These are phyloP conservation scores for Hagleromyces aurorensis DNA, from an alignment of 805 yeast species.

Conservation along the genomic window DNA sequence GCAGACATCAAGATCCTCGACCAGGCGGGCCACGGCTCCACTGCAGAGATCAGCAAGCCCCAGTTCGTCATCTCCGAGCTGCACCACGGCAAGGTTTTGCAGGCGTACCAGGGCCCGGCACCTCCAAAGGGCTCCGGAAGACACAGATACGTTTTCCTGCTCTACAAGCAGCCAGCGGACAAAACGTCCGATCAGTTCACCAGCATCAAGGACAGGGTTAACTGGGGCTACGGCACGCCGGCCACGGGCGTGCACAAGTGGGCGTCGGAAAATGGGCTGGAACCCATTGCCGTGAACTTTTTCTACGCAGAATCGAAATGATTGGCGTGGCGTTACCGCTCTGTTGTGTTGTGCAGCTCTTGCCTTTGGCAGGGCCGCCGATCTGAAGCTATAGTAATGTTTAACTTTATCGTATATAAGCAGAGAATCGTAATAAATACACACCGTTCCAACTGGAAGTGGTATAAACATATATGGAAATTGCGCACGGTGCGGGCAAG, in stretches of 20 bases:
- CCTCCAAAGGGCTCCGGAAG: slow-evolving; percentile 85
- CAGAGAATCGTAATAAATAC: no score
- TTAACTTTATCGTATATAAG: no score
- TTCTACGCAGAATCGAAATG: slow-evolving; percentile 62
- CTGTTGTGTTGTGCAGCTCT: not conserved
- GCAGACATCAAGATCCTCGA: slow-evolving; percentile 33
- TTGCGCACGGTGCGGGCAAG: no score
- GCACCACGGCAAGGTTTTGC: slow-evolving; percentile 35
- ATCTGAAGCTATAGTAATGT: no score
- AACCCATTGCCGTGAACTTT: slow-evolving; percentile 70
- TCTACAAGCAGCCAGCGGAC: slow-evolving; percentile 53
- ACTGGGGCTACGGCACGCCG: slow-evolving; percentile 83
- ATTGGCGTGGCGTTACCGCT: no score
- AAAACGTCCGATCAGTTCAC: slow-evolving; percentile 18
- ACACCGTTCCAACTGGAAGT: no score
- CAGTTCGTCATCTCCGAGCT: slow-evolving; percentile 35
- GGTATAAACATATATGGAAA: no score
- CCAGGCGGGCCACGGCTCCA: slow-evolving; percentile 5
- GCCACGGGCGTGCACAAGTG: slow-evolving; percentile 72
- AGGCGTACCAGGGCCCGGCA: slow-evolving; percentile 72
- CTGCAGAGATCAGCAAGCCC: slow-evolving; percentile 24
- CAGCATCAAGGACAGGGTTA: slow-evolving; percentile 23
- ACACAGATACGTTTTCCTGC: slow-evolving; percentile 76
- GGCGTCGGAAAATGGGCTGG: slow-evolving; percentile 54
- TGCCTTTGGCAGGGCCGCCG: no score